Base-by-base conservation (phyloP, 2,329 filamentous ascomycete species). In the Fusarium musae region DNA sequence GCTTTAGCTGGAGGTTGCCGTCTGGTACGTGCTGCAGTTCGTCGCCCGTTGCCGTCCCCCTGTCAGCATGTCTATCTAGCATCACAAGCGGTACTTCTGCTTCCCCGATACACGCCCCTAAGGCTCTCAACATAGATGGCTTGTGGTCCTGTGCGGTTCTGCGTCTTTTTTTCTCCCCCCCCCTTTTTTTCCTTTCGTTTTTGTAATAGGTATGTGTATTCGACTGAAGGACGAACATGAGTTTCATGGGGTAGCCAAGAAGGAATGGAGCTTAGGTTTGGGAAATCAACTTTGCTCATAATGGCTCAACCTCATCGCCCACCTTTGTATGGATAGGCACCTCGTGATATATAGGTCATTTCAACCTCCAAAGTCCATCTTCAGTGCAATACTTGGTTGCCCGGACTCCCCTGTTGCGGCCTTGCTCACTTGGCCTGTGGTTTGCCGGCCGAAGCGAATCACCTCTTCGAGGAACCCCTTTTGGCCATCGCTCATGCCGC, bases 361-460 rank as follows among this genome's bases (percentile, higher is more conserved):
- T 76, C 77, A 82, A 47, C 84, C 83, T 9, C 90, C 90, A 87
- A 99, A 98, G 82, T 97, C 88, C 93, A 98, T 97, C 87, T 97
- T 96, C 79, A 99, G 83, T 60, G 94, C 94, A 86, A 99, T 99
- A 72, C 87, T 96, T 17, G 96, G 96, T 82, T 90, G 90, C 34
- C 84, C 88, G 65, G 85, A 84, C 66, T 84, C 85, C 57, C 82
- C 83, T 47, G 83, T 78, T 6, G 69, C 77, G 61, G 80, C 82
- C 75, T 85, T 84, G 79, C 78, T 79, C 75, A 78, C 75, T 77
- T 80, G 83, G 73, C 81, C 79, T 77, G 62, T 82, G 81, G 79
- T 80, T 75, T 87, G 84, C 76, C 89, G 84, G 58, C 91, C 91
- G 30, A 88, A 89, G 81, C 90, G 89, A 68, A 97, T 89, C 21